Percentiles rank a stretch among this genome's conserved stretches.
These are phyloP conservation scores for Paraphaeosphaeria minitans DNA, from an alignment of 2,329 filamentous ascomycete genomes.

Conservation along the genomic window DNA sequence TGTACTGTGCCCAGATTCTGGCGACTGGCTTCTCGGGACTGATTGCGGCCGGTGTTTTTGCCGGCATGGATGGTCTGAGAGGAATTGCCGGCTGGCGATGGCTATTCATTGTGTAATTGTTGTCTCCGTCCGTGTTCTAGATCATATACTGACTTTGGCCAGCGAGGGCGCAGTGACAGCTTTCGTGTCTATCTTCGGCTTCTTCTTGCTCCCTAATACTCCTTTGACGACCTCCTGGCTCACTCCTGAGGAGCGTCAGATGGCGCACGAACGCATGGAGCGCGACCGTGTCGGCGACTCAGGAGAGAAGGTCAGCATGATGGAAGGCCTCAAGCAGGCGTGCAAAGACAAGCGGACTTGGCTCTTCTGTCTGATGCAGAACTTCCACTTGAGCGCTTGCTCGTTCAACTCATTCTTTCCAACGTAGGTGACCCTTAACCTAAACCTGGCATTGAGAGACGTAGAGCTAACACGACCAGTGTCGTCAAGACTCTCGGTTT, in stretches of 20 bases:
- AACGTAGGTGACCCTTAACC: conserved; percentile 11
- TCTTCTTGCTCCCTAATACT: conserved; percentile 49
- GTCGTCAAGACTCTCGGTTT: conserved; percentile 44
- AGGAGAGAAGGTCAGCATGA: conserved; percentile 21
- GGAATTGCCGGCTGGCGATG: conserved; percentile 34
- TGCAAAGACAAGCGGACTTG: conserved; percentile 35
- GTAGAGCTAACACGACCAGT: background rate
- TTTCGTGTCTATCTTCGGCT: conserved; percentile 41
- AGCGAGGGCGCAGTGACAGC: conserved; percentile 38
- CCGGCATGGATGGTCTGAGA: conserved; percentile 28
- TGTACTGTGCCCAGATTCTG: conserved; percentile 50
- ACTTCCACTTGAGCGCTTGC: conserved; percentile 35
- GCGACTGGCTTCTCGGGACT: conserved; percentile 52
- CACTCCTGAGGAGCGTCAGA: conserved; percentile 51
- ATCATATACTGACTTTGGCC: conserved; percentile 23
- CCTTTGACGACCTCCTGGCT: conserved; percentile 53
- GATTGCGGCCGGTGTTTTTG: conserved; percentile 46
- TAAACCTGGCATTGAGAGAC: background rate
- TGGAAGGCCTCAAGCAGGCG: conserved; percentile 37
- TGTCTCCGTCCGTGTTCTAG: background rate
- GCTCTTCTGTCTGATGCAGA: conserved; percentile 42
- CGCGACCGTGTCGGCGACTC: conserved; percentile 57
- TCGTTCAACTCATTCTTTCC: conserved; percentile 42
- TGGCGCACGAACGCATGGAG: conserved; percentile 43
- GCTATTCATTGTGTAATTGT: conserved; percentile 34